phyloP scores from a whole-genome alignment of 2,329 filamentous ascomycete genomes.

The Beauveria sp. region DNA sequence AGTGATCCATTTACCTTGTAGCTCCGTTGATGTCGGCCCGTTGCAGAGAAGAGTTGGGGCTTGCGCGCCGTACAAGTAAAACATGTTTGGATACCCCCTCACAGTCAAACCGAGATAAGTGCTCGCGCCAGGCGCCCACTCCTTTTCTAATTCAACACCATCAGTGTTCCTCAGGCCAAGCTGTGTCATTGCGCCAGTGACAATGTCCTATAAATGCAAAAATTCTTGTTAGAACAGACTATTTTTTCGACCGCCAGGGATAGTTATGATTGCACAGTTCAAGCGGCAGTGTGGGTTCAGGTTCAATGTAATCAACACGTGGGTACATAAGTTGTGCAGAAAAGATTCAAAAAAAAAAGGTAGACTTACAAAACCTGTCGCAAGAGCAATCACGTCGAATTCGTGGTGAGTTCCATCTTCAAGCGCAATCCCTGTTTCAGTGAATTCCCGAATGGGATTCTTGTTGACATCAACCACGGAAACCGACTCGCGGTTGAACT shows the following conservation, averaged over 20 bases:
- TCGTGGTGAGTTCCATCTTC: conserved; percentile 26
- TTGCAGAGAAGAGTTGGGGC: conserved; percentile 13
- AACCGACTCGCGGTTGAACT: conserved; percentile 21
- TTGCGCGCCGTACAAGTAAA: conserved; percentile 16
- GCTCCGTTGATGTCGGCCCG: conserved; percentile 14
- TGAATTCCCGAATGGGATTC: conserved; percentile 34
- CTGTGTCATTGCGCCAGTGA: conserved; percentile 19
- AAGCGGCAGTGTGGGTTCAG: too few species aligned
- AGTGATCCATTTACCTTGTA: conserved; percentile 9
- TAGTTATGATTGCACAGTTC: too few species aligned
- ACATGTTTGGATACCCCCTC: conserved; percentile 15
- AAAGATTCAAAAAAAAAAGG: neutral
- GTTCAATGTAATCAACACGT: too few species aligned
- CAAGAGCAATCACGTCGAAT: conserved; percentile 28
- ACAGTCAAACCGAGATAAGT: conserved; percentile 21
- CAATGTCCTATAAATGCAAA: conserved; percentile 9
- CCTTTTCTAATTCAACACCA: conserved; percentile 19
- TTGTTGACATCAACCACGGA: conserved; percentile 33
- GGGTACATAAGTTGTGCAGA: neutral
- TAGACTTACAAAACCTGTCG: conserved; percentile 24
- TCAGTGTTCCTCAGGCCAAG: conserved; percentile 23
- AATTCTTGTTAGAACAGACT: neutral
- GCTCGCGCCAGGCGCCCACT: conserved; percentile 18
- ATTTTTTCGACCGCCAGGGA: neutral
- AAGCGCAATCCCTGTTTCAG: conserved; percentile 30